These are phyloP conservation scores for Aspergillus haitiensis DNA, from an alignment of 495 filamentous ascomycete species.

Conservation along the genomic window DNA sequence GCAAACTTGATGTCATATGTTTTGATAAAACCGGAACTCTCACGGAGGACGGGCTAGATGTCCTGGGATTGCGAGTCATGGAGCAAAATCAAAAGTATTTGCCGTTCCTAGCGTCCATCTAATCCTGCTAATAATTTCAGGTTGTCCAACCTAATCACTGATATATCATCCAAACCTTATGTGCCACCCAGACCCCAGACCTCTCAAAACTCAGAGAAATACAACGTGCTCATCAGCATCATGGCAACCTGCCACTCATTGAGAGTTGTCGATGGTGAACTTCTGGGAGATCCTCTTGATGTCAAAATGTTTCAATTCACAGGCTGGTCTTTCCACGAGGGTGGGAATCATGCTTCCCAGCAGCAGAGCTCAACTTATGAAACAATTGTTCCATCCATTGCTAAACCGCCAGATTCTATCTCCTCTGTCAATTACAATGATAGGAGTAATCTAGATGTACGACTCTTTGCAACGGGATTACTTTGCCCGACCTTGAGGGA, in stretches of 20 bases:
- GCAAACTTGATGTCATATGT: conserved; percentile 93
- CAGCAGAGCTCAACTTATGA: conserved; percentile 60
- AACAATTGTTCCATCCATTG: conserved; percentile 76
- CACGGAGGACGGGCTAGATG: conserved; percentile 95
- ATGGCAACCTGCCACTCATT: conserved; percentile 99
- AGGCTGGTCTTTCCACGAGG: conserved; percentile 88
- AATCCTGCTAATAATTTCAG: conserved; percentile 32
- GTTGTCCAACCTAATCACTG: conserved; percentile 62
- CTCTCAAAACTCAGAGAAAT: conserved; percentile 59
- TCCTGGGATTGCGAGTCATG: conserved; percentile 82
- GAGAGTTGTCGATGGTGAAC: conserved; percentile 78
- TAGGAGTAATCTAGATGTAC: conserved; percentile 33
- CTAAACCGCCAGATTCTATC: conserved; percentile 63
- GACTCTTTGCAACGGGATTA: background rate
- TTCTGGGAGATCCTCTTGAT: conserved; percentile 93
- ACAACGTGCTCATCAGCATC: conserved; percentile 75
- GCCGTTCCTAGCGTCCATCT: background rate
- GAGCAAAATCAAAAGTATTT: conserved; percentile 54
- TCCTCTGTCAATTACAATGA: background rate
- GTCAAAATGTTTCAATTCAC: conserved; percentile 99
- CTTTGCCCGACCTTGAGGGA: background rate
- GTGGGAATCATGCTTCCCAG: conserved; percentile 50
- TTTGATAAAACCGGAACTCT: conserved; percentile 99
- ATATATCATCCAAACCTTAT: conserved; percentile 56
- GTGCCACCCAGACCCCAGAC: conserved; percentile 51